phyloP scores from a whole-genome alignment of 257 asterid genomes.

The Solanum chmielewskii region DNA sequence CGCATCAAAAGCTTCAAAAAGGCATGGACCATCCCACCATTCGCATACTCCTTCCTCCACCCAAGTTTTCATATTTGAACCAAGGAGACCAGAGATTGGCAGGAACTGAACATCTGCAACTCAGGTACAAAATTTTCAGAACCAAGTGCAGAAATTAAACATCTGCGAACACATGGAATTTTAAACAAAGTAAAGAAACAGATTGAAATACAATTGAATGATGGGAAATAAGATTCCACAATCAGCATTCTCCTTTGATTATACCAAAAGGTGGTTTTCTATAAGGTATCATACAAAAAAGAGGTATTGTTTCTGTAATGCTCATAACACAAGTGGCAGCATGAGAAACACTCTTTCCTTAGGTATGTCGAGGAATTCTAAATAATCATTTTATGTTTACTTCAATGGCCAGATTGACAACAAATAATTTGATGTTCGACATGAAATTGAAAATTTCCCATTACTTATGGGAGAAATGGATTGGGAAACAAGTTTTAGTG shows the following conservation, averaged over 20 bases:
- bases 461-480: not conserved
- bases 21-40: constrained; percentile 89
- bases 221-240: not conserved
- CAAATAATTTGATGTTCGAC: not conserved
- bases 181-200: not conserved
- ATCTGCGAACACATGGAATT: not conserved
- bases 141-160: not conserved
- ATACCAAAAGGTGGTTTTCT: not conserved
- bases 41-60: constrained; percentile 50
- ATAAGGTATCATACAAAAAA: not conserved
- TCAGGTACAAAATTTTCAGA: not conserved
- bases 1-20: constrained; percentile 87
- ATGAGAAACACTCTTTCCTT: not conserved
- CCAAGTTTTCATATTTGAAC: constrained; percentile 65
- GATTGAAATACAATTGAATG: not conserved
- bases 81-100: constrained; percentile 85
- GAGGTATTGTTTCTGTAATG: not conserved
- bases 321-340: not conserved
- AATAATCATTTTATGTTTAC: not conserved
- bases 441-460: not conserved
- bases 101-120: constrained; percentile 79
- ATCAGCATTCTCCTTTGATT: not conserved
- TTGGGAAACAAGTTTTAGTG: not conserved
- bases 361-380: not conserved
- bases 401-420: not conserved